A percentile compares a stretch with the other conserved stretches of the same genome.
Evolutionary conservation across 352 stramenopile species (phyloP).

Genomic region (Pilasporangium apinafurcum): DNA sequence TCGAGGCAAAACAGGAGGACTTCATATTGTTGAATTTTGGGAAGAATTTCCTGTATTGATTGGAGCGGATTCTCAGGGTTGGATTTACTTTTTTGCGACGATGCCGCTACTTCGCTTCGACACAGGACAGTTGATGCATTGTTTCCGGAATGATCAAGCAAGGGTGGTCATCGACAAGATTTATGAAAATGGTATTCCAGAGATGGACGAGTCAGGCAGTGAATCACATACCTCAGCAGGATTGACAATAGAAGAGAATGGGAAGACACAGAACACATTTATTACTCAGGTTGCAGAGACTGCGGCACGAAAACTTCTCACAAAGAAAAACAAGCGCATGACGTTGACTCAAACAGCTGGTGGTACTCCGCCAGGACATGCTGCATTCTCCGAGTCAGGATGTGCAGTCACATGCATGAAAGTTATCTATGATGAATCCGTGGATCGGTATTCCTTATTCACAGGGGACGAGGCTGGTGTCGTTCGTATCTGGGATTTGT

Average conservation of each 20-base stretch:
- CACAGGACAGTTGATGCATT: slow-evolving; percentile 44
- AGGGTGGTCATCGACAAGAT: neutral
- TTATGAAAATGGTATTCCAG: slow-evolving; percentile 5
- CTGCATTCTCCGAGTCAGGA: slow-evolving; percentile 3
- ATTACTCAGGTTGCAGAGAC: slow-evolving; percentile 25
- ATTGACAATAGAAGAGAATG: neutral
- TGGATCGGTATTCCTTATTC: slow-evolving; percentile 40
- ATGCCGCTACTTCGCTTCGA: slow-evolving; percentile 31
- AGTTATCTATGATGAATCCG: slow-evolving; percentile 40
- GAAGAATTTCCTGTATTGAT: slow-evolving; percentile 66
- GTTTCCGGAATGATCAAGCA: slow-evolving; percentile 42
- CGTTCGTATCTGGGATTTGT: slow-evolving; percentile 45
- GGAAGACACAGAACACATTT: slow-evolving; percentile 6
- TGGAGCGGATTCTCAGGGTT: slow-evolving; percentile 33
- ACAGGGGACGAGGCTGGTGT: slow-evolving; percentile 47
- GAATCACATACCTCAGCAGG: too few species aligned
- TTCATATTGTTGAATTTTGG: slow-evolving; percentile 59
- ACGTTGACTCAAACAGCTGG: too few species aligned
- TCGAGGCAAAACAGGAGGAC: too few species aligned
- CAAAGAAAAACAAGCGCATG: slow-evolving; percentile 1
- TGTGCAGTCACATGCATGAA: slow-evolving; percentile 44
- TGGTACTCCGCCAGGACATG: too few species aligned
- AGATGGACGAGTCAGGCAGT: neutral
- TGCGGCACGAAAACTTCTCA: slow-evolving; percentile 32
- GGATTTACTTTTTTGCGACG: slow-evolving; percentile 52